Evolutionary conservation across 768 basidiomycete species (phyloP), one percentile per base, ranked within the genome.

Genomic region (Thelephora ganbajun): DNA sequence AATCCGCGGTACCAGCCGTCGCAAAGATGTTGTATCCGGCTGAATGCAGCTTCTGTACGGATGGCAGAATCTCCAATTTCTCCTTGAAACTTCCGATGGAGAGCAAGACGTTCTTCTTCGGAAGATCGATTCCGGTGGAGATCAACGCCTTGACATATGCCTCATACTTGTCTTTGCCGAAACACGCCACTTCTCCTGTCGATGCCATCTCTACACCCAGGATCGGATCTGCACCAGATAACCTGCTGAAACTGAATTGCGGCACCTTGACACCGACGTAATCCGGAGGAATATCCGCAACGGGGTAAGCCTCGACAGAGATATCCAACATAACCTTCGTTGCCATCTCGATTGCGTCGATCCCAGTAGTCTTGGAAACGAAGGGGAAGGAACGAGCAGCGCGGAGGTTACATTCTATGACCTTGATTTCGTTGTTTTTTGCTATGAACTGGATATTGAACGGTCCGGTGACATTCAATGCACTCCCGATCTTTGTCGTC

Each of bases 361-460:
- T 75, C 33, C 92, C 92, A 6, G 96, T 97, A 51, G 96, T 91
- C 65, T 99, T 99, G 6, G 92, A 96, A 20, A 99, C 94, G 70
- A 99, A 99, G 36, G 94, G 94, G 79, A 94, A 97, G 0, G 94
- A 97, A 51, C 94, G 79, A 19, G 94, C 94, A 0, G 96, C 96
- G 48, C 94, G 89, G 33, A 99, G 70, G 67, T 99, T 99, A 67
- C 94, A 98, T 64, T 99, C 94, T 63, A 99, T 99, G 57, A 99
- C 94, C 74, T 99, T 99, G 74, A 99, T 98, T 66, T 97, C 94
- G 69, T 97, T 98, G 69, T 99, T 87, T 77, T 99, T 99, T 45
- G 94, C 94, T 57, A 99, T 97, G 68, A 99, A 97, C 69, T 99
- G 94, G 61, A 99, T 99, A 62, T 99, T 99, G 79, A 85, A 98